Conservation (phyloP, 2,329 filamentous ascomycete species). For the Phaeosphaeriaceae sp. region DNA sequence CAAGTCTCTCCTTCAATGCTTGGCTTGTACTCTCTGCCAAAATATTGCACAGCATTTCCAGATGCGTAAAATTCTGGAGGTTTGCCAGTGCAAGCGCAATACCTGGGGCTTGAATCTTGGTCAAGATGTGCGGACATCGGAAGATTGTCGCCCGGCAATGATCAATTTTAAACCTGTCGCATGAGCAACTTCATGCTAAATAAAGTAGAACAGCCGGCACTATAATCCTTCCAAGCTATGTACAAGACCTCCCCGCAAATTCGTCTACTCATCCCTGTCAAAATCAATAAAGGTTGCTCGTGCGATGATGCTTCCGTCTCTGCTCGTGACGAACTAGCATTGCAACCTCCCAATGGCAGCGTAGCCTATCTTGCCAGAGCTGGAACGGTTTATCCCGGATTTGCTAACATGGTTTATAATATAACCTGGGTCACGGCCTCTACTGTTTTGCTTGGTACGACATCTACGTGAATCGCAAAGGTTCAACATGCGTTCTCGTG, state of each 20-base stretch:
- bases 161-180: slow-evolving; percentile 7
- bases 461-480: background rate
- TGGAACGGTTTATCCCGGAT: slow-evolving; percentile 1
- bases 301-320: slow-evolving; percentile 6
- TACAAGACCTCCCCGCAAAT: slow-evolving; percentile 26
- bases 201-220: slow-evolving; percentile 14
- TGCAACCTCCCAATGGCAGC: slow-evolving; percentile 11
- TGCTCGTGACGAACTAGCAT: slow-evolving; percentile 16
- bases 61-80: no score
- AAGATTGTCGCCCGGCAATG: slow-evolving; percentile 8
- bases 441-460: background rate
- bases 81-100: no score
- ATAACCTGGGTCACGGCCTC: slow-evolving; percentile 1
- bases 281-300: slow-evolving; percentile 10
- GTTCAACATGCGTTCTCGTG: slow-evolving; percentile 27
- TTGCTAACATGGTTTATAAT: background rate
- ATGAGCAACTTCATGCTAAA: slow-evolving; percentile 13
- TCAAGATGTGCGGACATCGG: slow-evolving; percentile 9
- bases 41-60: no score
- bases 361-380: background rate
- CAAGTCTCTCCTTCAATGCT: no score
- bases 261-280: slow-evolving; percentile 12
- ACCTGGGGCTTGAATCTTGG: no score
- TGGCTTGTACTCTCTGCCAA: no score
- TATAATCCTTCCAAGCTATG: slow-evolving; percentile 2